phyloP scores from a whole-genome alignment of 176 grass and related monocot genomes.

The Triticum urartu region DNA sequence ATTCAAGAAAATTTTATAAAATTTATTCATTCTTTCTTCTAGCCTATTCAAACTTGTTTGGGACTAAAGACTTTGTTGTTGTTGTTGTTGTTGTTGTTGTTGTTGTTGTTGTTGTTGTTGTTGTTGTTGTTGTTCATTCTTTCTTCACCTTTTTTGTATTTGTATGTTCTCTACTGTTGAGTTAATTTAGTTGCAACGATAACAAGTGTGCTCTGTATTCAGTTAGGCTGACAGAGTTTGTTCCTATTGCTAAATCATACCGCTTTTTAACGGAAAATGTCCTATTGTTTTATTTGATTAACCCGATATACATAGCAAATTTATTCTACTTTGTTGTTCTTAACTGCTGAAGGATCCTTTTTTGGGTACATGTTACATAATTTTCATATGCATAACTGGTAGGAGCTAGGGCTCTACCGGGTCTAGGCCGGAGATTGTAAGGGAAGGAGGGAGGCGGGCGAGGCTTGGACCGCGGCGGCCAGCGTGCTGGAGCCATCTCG shows the following conservation, averaged over 20 bases:
- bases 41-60: too few species aligned
- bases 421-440: too few species aligned
- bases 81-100: too few species aligned
- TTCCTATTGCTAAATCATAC: not conserved
- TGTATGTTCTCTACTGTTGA: not conserved
- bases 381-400: conserved; percentile 21
- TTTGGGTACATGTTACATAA: not conserved
- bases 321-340: not conserved
- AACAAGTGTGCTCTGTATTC: not conserved
- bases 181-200: conserved; percentile 2
- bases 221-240: not conserved
- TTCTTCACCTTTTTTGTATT: not conserved
- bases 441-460: too few species aligned
- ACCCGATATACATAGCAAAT: not conserved
- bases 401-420: too few species aligned
- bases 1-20: not conserved
- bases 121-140: not conserved
- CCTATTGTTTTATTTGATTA: not conserved
- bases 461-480: too few species aligned
- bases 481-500: too few species aligned
- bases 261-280: not conserved
- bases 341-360: not conserved
- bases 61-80: too few species aligned
- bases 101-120: too few species aligned
- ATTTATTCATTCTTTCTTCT: not conserved